Evolutionary conservation across 768 basidiomycete genomes (phyloP), one percentile per base, ranked within the genome.

Genomic region (Amanita phalloides): DNA sequence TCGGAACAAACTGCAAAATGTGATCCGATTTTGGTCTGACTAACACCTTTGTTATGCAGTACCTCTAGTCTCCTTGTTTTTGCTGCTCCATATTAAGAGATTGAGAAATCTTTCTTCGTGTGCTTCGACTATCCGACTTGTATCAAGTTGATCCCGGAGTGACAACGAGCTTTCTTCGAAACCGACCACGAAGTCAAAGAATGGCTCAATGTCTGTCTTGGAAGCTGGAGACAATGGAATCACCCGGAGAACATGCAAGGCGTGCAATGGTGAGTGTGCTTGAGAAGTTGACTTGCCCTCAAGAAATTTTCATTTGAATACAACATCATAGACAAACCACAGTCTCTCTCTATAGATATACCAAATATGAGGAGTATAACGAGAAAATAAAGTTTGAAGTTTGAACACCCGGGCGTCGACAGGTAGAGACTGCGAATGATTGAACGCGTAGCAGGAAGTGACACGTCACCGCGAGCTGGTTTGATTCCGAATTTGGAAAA

Each of bases 281-380:
- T 75, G 64, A 37, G 72, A 73, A 20, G 75, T 78, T 43, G 86
- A 88, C 64, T 88, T n/a, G 77, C 86, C 0, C 73, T 98, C 55
- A 91, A 90, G 68, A 95, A 95, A 66, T n/a, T n/a, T 66, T 86
- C 86, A 0, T 98, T 97, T n/a, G n/a, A n/a, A n/a, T n/a, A n/a
- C n/a, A n/a, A n/a, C 66, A 80, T 88, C 57, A 98, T 99, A 61
- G 95, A 99, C 68, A 95, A 99, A 69, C 95, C 95, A 1, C 95
- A 99, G n/a, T n/a, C n/a, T n/a, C n/a, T n/a, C n/a, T n/a, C n/a
- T n/a, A n/a, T n/a, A n/a, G n/a, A n/a, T n/a, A n/a, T n/a, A n/a
- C 25, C 25, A 26, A 26, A 26, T 26, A 26, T 26, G 25, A 26
- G 25, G 25, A 26, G 25, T 26, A 26, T 26, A 2, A 26, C 25